Percentiles rank a stretch among this genome's conserved stretches.
Conservation (phyloP, 345 rosid genomes). For the Eucalyptus cloeziana region DNA sequence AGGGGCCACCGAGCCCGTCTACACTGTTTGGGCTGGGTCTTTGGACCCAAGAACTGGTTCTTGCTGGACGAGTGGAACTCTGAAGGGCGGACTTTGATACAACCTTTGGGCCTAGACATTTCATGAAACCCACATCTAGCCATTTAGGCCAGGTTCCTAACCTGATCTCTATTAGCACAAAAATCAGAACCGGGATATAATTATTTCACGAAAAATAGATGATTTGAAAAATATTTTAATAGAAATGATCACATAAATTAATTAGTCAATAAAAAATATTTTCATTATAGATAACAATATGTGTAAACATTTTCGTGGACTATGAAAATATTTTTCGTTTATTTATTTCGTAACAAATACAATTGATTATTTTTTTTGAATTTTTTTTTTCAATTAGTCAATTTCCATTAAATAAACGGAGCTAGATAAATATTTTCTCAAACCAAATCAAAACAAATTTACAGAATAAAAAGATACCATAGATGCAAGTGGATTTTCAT, state of each 20-base stretch:
- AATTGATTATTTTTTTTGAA: neutral
- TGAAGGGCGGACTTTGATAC: no score
- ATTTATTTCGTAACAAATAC: no score
- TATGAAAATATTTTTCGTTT: no score
- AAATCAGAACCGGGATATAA: no score
- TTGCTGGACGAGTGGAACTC: neutral
- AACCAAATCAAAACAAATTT: neutral
- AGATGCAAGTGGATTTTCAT: neutral
- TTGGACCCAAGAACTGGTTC: neutral
- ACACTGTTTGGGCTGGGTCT: neutral
- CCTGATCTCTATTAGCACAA: neutral
- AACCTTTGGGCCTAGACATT: neutral
- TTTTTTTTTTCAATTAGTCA: neutral
- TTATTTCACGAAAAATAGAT: rapidly evolving
- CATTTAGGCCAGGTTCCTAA: neutral
- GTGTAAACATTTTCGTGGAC: no score
- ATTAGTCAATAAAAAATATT: no score
- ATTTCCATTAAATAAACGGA: neutral
- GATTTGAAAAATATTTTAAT: no score
- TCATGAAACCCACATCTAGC: neutral
- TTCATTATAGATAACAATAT: no score
- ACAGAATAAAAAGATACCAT: neutral
- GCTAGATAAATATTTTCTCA: neutral
- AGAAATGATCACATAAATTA: rapidly evolving
- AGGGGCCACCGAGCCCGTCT: neutral